Conservation (phyloP, 495 filamentous ascomycete species). For the Tuber borchii region DNA sequence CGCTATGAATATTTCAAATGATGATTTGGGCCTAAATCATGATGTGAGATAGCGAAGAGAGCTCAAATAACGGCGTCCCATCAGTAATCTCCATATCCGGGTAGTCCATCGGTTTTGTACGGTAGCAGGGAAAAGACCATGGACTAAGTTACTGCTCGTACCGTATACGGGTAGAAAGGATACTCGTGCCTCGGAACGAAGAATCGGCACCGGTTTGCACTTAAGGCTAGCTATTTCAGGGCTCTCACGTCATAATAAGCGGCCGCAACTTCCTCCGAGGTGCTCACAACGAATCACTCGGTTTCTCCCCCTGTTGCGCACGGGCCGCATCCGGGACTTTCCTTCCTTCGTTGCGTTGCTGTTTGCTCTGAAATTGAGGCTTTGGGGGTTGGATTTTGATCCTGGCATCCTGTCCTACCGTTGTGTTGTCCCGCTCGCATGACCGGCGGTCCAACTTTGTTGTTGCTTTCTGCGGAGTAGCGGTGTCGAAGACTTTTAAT, state of each 20-base stretch:
- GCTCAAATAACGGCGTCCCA: too few relatives aligned
- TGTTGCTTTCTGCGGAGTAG: neutral
- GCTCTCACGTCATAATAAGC: neutral
- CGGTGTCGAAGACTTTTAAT: neutral
- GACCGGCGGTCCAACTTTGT: neutral
- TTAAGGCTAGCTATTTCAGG: neutral
- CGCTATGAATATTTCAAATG: too few relatives aligned
- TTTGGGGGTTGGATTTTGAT: neutral
- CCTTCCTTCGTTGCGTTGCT: neutral
- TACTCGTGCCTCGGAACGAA: neutral
- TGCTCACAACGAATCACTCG: slow-evolving; percentile 2
- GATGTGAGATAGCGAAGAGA: too few relatives aligned
- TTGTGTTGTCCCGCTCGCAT: neutral
- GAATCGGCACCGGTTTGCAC: neutral
- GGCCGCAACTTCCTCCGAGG: neutral
- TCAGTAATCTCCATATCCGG: neutral
- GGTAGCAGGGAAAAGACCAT: neutral
- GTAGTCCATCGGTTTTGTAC: neutral
- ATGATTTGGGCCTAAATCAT: too few relatives aligned
- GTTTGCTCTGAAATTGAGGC: neutral
- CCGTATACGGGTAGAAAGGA: neutral
- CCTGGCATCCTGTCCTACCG: neutral
- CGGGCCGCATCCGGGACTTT: neutral
- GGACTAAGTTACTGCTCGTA: neutral
- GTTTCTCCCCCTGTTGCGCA: neutral